Evolutionary conservation across 2,329 filamentous ascomycete genomes (phyloP).

Genomic region (Chalaropsis thielavioides): DNA sequence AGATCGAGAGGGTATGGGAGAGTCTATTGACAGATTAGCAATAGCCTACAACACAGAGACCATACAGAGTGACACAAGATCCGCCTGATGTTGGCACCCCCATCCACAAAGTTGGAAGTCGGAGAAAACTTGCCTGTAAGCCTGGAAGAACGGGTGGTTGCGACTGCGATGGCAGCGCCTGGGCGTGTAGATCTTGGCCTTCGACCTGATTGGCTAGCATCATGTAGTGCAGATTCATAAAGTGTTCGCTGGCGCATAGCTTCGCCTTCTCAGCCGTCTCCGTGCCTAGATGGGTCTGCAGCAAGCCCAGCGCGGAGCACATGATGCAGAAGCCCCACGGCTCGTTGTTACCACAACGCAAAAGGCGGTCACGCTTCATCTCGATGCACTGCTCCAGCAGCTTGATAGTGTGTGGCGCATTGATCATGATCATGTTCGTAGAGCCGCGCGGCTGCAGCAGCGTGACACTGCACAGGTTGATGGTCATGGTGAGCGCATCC

Average conservation of each 20-base stretch:
- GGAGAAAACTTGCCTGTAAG: background rate
- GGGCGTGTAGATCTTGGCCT: slow-evolving; percentile 1
- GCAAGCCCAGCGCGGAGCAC: slow-evolving; percentile 43
- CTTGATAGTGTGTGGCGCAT: slow-evolving; percentile 43
- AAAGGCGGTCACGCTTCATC: slow-evolving; percentile 46
- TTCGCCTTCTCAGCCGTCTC: slow-evolving; percentile 44
- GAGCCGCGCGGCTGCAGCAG: slow-evolving; percentile 45
- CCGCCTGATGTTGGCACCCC: background rate
- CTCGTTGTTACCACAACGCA: slow-evolving; percentile 49
- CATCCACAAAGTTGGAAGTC: background rate
- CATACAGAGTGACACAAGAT: background rate
- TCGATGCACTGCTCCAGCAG: slow-evolving; percentile 46
- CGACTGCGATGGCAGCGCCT: background rate
- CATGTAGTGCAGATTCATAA: slow-evolving; percentile 44
- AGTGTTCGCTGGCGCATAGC: slow-evolving; percentile 43
- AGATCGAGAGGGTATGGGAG: slow-evolving; percentile 15
- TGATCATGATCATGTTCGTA: slow-evolving; percentile 48
- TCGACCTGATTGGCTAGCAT: slow-evolving; percentile 36
- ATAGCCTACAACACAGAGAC: background rate
- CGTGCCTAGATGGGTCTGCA: slow-evolving; percentile 44
- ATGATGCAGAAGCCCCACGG: slow-evolving; percentile 51
- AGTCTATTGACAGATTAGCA: slow-evolving; percentile 2
- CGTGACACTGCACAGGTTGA: slow-evolving; percentile 47
- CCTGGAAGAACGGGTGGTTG: background rate
- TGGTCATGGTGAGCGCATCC: slow-evolving; percentile 43